Conservation (phyloP, 441 rosid species). For the Adansonia rubrostipa region DNA sequence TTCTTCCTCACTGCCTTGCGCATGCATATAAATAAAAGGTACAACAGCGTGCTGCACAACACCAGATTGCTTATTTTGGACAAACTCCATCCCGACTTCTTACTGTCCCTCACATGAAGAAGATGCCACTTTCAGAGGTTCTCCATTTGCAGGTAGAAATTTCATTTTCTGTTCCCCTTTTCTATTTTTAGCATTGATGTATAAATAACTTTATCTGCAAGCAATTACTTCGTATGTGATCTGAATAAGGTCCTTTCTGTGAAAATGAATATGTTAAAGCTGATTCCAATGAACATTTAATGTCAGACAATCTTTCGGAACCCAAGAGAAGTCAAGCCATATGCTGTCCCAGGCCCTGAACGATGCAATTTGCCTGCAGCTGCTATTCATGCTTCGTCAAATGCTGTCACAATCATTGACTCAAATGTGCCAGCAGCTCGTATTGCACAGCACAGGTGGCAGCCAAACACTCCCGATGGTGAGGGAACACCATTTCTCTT, state of each 20-base stretch:
- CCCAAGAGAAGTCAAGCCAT: slow-evolving; percentile 85
- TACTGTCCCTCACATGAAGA: slow-evolving; percentile 82
- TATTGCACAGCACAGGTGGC: slow-evolving; percentile 94
- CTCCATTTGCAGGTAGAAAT: slow-evolving; percentile 83
- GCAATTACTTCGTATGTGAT: slow-evolving; percentile 17
- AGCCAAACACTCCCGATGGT: slow-evolving; percentile 95
- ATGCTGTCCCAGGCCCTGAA: slow-evolving; percentile 74
- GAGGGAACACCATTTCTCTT: slow-evolving; percentile 94
- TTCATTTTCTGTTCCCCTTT: slow-evolving; percentile 13
- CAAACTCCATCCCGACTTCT: slow-evolving; percentile 99
- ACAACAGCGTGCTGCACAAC: slow-evolving; percentile 94
- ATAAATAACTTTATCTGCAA: slow-evolving; percentile 4
- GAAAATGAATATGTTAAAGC: slow-evolving; percentile 11
- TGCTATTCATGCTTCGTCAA: slow-evolving; percentile 88
- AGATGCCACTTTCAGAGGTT: slow-evolving; percentile 81
- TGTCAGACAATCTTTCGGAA: slow-evolving; percentile 91
- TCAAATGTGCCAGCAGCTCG: slow-evolving; percentile 91
- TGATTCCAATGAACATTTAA: slow-evolving; percentile 30
- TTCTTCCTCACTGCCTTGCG: slow-evolving; percentile 31
- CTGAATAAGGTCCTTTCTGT: not conserved
- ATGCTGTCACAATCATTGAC: slow-evolving; percentile 76
- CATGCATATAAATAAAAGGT: slow-evolving; percentile 53
- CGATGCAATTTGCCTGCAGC: slow-evolving; percentile 98
- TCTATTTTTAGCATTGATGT: slow-evolving; percentile 21
- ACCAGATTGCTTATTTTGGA: slow-evolving; percentile 98